phyloP scores from a whole-genome alignment of 129 eudicot genomes.

The Solidago caesia region DNA sequence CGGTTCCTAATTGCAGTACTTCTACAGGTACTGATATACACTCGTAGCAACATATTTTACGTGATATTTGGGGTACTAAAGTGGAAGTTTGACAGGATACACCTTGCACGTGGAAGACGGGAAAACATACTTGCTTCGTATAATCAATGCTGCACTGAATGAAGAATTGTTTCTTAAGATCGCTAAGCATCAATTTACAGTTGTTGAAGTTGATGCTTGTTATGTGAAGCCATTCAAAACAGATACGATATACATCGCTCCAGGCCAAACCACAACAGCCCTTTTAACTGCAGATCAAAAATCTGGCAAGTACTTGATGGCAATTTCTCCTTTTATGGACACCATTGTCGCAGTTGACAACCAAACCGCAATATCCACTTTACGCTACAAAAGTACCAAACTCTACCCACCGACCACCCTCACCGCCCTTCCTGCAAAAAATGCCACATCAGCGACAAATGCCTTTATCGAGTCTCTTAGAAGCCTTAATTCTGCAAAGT shows the following conservation, averaged over 20 bases:
- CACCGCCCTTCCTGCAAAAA: conserved; percentile 54
- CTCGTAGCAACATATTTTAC: neutral
- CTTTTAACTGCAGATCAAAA: conserved; percentile 60
- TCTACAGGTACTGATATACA: conserved; percentile 43
- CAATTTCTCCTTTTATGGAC: conserved; percentile 82
- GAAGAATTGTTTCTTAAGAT: conserved; percentile 79
- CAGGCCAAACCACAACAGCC: conserved; percentile 81
- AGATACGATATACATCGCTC: conserved; percentile 65
- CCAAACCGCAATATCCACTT: conserved; percentile 40
- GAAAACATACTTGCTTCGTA: conserved; percentile 70
- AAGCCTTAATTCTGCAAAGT: conserved; percentile 58
- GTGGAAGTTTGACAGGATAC: conserved; percentile 38
- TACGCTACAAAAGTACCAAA: conserved; percentile 49
- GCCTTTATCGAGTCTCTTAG: conserved; percentile 46
- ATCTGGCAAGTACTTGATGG: conserved; percentile 59
- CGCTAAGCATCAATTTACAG: conserved; percentile 56
- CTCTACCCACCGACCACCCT: conserved; percentile 33
- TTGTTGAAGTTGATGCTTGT: conserved; percentile 79
- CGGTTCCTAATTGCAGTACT: conserved; percentile 55
- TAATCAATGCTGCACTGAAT: conserved; percentile 74
- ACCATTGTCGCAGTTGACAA: conserved; percentile 63
- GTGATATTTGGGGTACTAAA: neutral
- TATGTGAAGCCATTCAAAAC: conserved; percentile 69
- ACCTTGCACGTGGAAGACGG: conserved; percentile 59
- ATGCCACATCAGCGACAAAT: conserved; percentile 43